phyloP scores from a whole-genome alignment of 164 flowering plant genomes.

The Magnolia officinalis region DNA sequence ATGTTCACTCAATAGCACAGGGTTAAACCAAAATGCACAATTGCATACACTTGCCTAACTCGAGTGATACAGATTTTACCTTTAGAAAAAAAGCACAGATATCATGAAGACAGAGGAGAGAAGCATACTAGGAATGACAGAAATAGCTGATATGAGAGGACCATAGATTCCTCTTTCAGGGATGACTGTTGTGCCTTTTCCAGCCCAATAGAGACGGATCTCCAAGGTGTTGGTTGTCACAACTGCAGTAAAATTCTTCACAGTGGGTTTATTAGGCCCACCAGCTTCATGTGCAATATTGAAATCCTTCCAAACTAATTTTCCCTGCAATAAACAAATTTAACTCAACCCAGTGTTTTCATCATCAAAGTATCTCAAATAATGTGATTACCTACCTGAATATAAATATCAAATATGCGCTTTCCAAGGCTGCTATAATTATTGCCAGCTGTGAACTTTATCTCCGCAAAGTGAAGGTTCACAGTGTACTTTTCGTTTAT shows the following conservation, averaged over 20 bases:
- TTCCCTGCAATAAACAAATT: conserved; percentile 11
- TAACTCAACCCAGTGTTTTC: no score
- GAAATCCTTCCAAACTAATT: conserved; percentile 16
- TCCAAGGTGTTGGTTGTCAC: conserved; percentile 14
- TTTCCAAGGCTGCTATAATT: conserved; percentile 57
- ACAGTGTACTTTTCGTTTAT: conserved; percentile 54
- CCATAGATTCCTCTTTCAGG: conserved; percentile 17
- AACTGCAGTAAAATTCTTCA: not conserved
- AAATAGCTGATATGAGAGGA: conserved; percentile 24
- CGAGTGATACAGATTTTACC: not conserved
- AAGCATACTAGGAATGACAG: conserved; percentile 23
- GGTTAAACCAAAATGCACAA: not conserved
- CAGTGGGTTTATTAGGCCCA: conserved; percentile 6
- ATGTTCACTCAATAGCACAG: not conserved
- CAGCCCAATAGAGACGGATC: conserved; percentile 20
- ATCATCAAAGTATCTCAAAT: not conserved
- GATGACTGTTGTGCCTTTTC: conserved; percentile 19
- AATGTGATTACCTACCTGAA: conserved; percentile 45
- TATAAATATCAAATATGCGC: conserved; percentile 63
- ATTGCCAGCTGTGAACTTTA: conserved; percentile 38
- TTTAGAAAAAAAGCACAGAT: not conserved
- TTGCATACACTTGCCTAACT: not conserved
- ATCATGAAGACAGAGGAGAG: not conserved
- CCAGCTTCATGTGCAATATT: conserved; percentile 11
- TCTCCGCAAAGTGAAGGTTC: conserved; percentile 65